Percentiles rank a stretch among this genome's conserved stretches.
Conservation (phyloP, 192 early-diverging fungal genomes). For the Lobosporangium transversale region DNA sequence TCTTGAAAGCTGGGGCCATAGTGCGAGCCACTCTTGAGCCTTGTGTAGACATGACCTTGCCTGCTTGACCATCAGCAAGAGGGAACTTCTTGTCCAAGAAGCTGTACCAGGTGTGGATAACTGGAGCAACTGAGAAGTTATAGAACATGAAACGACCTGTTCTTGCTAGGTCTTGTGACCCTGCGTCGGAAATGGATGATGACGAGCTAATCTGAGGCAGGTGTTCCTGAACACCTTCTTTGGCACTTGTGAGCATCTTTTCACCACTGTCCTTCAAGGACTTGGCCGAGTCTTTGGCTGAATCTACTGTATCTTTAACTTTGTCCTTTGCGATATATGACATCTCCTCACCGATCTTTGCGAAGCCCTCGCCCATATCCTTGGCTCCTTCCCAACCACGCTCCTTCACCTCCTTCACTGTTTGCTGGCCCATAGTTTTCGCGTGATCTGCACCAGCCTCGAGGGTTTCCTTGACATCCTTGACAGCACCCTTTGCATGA, state of each 20-base stretch:
- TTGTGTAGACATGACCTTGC: not conserved
- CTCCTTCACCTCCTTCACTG: too few relatives aligned
- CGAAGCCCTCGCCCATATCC: not conserved
- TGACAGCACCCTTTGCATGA: not conserved
- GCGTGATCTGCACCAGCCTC: conserved; percentile 1
- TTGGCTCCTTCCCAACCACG: not conserved
- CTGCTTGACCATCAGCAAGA: conserved; percentile 16
- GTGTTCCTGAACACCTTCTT: conserved; percentile 7
- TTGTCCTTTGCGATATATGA: not conserved
- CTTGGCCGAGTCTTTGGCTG: not conserved
- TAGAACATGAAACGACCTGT: conserved; percentile 72
- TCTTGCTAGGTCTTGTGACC: conserved; percentile 54
- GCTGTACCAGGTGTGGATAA: conserved; percentile 75
- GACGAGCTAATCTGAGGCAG: not conserved
- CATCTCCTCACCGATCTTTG: not conserved
- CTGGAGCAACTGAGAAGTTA: conserved; percentile 73
- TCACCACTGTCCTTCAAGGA: not conserved
- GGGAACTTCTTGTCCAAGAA: conserved; percentile 74
- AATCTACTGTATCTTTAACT: not conserved
- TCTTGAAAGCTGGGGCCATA: conserved; percentile 28
- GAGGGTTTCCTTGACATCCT: not conserved
- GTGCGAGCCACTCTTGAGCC: conserved; percentile 1
- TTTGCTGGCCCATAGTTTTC: not conserved
- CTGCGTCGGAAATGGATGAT: not conserved
- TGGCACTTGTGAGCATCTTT: not conserved